These are phyloP conservation scores for Trichaptum fuscoviolaceum DNA, from an alignment of 768 basidiomycete species.

Conservation along the genomic window DNA sequence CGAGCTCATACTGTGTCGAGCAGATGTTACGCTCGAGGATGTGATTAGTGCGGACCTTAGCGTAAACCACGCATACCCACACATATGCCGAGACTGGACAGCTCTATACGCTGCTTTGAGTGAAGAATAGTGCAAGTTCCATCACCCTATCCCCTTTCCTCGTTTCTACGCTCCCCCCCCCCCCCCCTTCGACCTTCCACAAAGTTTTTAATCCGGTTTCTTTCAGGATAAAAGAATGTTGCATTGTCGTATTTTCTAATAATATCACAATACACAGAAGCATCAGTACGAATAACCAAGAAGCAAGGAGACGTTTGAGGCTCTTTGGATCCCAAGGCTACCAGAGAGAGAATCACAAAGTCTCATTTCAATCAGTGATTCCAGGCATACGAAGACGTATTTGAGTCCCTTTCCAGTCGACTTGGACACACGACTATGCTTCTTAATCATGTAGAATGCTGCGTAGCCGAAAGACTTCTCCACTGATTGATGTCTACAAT, in stretches of 20 bases:
- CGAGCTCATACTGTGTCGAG: slow-evolving; percentile 38
- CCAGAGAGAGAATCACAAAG: too few relatives aligned
- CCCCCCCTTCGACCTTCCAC: too few relatives aligned
- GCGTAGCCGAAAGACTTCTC: not conserved
- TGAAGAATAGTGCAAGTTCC: not conserved
- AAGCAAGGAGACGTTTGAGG: too few relatives aligned
- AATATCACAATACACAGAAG: too few relatives aligned
- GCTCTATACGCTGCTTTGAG: slow-evolving; percentile 23
- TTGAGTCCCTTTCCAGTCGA: not conserved
- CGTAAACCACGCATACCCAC: slow-evolving; percentile 31
- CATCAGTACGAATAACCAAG: too few relatives aligned
- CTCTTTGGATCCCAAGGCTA: too few relatives aligned
- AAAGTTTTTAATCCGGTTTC: too few relatives aligned
- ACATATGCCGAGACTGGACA: slow-evolving; percentile 39
- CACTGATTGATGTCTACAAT: not conserved
- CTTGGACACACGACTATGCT: not conserved
- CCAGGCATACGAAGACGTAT: too few relatives aligned
- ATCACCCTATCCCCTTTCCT: not conserved
- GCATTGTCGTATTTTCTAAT: too few relatives aligned
- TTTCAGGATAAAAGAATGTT: too few relatives aligned
- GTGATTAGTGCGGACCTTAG: slow-evolving; percentile 32
- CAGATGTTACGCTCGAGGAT: slow-evolving; percentile 46
- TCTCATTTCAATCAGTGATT: too few relatives aligned
- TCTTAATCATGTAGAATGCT: not conserved
- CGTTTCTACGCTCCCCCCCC: not conserved